Conservation (phyloP, 139 green algal genomes). For the Spirogloea muscicola region DNA sequence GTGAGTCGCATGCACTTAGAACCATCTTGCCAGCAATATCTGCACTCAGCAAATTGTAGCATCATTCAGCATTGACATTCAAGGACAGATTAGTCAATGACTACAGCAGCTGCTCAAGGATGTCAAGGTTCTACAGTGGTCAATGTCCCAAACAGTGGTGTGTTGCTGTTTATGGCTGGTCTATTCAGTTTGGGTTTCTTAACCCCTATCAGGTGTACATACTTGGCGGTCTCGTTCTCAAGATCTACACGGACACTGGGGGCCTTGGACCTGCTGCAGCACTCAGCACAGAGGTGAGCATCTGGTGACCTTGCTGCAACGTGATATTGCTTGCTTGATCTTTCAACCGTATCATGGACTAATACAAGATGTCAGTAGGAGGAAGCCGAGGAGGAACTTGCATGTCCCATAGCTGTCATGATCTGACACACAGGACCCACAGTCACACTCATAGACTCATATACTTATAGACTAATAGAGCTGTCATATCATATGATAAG, state of each 20-base stretch:
- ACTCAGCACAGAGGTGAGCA: constrained; percentile 6
- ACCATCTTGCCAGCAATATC: neutral
- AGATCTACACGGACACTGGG: constrained; percentile 10
- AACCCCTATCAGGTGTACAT: constrained; percentile 14
- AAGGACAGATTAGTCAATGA: neutral
- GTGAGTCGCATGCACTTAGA: constrained; percentile 3
- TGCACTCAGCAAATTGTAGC: neutral
- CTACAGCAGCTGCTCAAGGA: constrained; percentile 8
- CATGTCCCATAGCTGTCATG: neutral
- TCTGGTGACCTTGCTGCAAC: neutral
- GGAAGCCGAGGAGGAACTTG: neutral
- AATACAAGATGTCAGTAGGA: neutral
- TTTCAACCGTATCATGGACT: neutral
- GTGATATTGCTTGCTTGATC: neutral
- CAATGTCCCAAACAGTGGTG: too few relatives aligned
- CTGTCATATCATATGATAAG: too few relatives aligned
- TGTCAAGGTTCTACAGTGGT: constrained; percentile 2
- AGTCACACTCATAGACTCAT: too few relatives aligned
- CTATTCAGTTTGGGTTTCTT: neutral
- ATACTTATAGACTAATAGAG: too few relatives aligned
- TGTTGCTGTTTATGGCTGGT: too few relatives aligned
- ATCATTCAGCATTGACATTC: too few relatives aligned
- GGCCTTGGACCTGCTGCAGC: neutral
- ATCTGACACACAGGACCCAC: too few relatives aligned
- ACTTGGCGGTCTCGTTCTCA: constrained; percentile 16